Evolutionary conservation across 2,329 filamentous ascomycete genomes (phyloP).

Genomic region (Pyrenophora graminea): DNA sequence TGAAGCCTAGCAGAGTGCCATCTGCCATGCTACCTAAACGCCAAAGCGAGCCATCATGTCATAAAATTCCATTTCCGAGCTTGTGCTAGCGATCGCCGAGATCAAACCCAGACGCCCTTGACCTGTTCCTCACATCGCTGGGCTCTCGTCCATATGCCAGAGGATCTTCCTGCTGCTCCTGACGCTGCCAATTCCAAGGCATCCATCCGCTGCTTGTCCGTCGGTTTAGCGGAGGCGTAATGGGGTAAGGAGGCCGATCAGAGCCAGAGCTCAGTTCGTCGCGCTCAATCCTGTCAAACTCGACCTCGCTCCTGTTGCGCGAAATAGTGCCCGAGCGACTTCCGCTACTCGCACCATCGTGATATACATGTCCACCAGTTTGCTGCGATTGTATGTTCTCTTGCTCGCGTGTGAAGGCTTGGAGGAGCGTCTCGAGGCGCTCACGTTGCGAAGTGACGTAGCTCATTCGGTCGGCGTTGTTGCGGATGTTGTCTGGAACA

Average conservation of each 20-base stretch:
- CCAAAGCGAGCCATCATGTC: conserved; percentile 10
- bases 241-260: conserved; percentile 48
- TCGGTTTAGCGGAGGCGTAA: conserved; percentile 39
- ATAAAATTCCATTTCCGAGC: conserved; percentile 8
- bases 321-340: conserved; percentile 57
- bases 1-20: conserved; percentile 4
- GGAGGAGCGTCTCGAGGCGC: conserved; percentile 72
- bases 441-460: conserved; percentile 83
- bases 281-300: conserved; percentile 85
- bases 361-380: conserved; percentile 52
- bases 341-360: conserved; percentile 38
- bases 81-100: conserved; percentile 36
- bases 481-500: conserved; percentile 69
- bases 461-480: conserved; percentile 68
- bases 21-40: conserved; percentile 11
- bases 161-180: conserved; percentile 33
- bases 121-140: conserved; percentile 25
- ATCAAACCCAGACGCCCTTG: conserved; percentile 39
- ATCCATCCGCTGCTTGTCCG: conserved; percentile 51
- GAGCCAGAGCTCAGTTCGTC: conserved; percentile 61
- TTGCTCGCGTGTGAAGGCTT: conserved; percentile 79
- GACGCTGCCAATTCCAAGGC: conserved; percentile 55
- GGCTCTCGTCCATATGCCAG: conserved; percentile 42
- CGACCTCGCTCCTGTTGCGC: conserved; percentile 82
- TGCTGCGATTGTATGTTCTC: conserved; percentile 56